Evolutionary conservation across 306 rosid species (phyloP).

Genomic region (Vigna trinervia): DNA sequence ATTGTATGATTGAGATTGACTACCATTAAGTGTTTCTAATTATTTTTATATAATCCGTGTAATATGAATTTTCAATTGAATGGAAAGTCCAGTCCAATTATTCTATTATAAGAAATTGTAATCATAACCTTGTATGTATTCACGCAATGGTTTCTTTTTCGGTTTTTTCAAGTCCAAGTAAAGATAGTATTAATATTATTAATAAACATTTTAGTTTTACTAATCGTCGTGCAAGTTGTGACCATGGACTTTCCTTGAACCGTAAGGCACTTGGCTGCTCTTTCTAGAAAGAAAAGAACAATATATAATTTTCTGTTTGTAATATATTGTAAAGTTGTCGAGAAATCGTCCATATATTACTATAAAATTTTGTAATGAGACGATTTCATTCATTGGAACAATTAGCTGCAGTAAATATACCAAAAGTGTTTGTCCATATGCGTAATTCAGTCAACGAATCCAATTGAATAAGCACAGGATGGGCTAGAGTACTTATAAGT

Average conservation of each 20-base stretch:
- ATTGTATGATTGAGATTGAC: not conserved
- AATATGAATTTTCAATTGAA: not conserved
- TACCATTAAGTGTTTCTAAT: not conserved
- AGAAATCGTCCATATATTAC: not conserved
- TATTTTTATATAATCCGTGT: not conserved
- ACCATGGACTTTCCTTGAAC: constrained; percentile 29
- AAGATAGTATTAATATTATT: not conserved
- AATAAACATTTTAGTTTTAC: not conserved
- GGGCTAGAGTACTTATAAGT: not conserved
- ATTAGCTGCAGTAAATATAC: not conserved
- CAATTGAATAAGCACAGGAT: not conserved
- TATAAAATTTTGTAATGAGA: not conserved
- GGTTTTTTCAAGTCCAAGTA: not conserved
- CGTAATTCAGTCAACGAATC: too few species aligned
- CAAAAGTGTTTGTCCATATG: too few species aligned
- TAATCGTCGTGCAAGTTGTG: not conserved
- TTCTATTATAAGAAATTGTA: not conserved
- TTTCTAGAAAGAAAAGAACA: not conserved
- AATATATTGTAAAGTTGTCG: not conserved
- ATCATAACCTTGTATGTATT: not conserved
- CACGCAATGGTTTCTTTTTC: not conserved
- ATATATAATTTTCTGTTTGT: too few species aligned
- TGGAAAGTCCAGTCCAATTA: not conserved
- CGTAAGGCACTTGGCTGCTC: not conserved
- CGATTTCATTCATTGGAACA: not conserved